These are phyloP conservation scores for Hortiboletus campestris DNA, from an alignment of 768 basidiomycete species.

Conservation along the genomic window DNA sequence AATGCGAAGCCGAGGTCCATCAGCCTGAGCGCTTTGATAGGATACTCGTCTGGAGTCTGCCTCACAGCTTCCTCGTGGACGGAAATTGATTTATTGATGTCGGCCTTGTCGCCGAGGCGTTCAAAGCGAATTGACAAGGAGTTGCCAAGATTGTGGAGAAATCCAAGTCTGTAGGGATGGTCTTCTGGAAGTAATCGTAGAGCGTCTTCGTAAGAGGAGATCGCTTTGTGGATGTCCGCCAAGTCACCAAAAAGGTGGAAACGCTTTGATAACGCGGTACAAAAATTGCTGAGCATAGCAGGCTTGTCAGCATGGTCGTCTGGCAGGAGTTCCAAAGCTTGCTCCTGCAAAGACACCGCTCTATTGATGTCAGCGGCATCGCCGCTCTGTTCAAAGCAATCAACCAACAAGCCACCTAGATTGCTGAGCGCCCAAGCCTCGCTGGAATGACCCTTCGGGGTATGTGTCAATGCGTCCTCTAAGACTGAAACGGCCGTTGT, in stretches of 20 bases:
- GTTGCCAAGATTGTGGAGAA: background rate
- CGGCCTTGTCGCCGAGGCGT: background rate
- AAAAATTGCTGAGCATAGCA: background rate
- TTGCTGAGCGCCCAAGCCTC: background rate
- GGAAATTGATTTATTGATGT: slow-evolving; percentile 10
- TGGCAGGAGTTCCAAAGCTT: background rate
- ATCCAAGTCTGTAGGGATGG: background rate
- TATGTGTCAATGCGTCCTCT: background rate
- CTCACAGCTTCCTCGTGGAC: background rate
- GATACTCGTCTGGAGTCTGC: slow-evolving; percentile 7
- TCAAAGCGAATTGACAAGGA: background rate
- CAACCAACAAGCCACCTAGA: background rate
- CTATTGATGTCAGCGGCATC: background rate
- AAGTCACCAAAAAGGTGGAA: background rate
- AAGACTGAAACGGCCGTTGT: background rate
- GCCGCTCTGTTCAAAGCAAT: slow-evolving; percentile 1
- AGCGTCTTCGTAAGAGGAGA: slow-evolving; percentile 1
- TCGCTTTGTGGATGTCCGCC: background rate
- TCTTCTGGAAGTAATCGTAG: background rate
- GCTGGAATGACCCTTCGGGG: background rate
- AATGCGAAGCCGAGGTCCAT: background rate
- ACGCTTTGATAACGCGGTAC: background rate
- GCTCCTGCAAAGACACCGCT: background rate
- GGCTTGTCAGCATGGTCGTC: background rate
- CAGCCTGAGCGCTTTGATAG: background rate